These are phyloP conservation scores for Taiozyma sp. DNA, from an alignment of 1,139 yeast genomes.

Conservation along the genomic window DNA sequence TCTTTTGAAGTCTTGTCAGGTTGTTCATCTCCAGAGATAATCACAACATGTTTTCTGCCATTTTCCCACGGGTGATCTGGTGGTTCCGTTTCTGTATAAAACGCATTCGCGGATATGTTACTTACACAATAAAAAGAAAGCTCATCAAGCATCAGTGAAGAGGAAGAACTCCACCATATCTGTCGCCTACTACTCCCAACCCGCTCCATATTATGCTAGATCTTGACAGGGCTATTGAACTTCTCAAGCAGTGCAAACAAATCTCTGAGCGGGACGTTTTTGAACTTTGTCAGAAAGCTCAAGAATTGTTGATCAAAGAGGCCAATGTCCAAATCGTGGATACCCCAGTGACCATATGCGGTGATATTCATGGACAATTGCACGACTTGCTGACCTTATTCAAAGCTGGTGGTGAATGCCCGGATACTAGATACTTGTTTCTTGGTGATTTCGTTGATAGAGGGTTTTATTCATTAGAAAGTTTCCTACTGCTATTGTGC, in stretches of 20 bases:
- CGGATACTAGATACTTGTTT: slow-evolving; percentile 39
- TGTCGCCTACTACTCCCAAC: background rate
- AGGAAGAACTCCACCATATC: background rate
- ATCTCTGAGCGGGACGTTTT: slow-evolving; percentile 80
- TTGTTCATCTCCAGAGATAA: too few relatives aligned
- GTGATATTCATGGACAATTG: slow-evolving; percentile 96
- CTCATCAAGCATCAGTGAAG: background rate
- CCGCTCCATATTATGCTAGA: slow-evolving; percentile 14
- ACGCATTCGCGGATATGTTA: background rate
- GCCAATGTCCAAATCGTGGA: slow-evolving; percentile 92
- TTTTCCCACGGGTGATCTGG: background rate
- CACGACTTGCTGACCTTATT: slow-evolving; percentile 90
- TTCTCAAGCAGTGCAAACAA: slow-evolving; percentile 73
- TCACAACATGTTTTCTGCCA: too few relatives aligned
- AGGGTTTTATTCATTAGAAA: slow-evolving; percentile 93
- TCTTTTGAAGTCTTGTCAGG: too few relatives aligned
- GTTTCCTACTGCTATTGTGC: slow-evolving; percentile 71
- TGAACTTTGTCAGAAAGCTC: slow-evolving; percentile 82
- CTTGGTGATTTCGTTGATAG: slow-evolving; percentile 86
- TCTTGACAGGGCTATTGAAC: slow-evolving; percentile 41
- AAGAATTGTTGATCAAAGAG: slow-evolving; percentile 85
- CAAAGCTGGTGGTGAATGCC: slow-evolving; percentile 87
- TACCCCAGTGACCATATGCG: slow-evolving; percentile 98
- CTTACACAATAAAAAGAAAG: background rate
- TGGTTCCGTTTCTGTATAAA: background rate